phyloP scores from a whole-genome alignment of 1,284 basidiomycete genomes.

The Anthracocystis walkeri region DNA sequence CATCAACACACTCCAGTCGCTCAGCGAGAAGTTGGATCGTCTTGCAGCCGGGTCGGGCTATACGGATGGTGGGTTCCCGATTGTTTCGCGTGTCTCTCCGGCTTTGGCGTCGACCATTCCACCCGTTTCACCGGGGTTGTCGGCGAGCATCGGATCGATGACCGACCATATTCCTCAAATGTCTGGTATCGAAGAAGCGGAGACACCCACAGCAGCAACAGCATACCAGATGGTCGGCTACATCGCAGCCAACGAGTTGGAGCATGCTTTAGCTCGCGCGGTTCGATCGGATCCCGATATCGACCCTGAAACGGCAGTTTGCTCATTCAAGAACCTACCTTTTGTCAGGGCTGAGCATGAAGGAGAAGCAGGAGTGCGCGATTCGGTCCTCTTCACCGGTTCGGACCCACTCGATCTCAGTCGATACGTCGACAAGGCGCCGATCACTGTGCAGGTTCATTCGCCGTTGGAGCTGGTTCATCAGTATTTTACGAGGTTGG shows the following conservation, averaged over 20 bases:
- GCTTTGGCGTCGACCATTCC: not conserved
- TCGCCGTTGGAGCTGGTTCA: constrained; percentile 89
- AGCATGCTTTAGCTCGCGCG: constrained; percentile 76
- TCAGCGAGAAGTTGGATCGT: constrained; percentile 75
- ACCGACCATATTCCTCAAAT: constrained; percentile 45
- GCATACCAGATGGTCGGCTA: constrained; percentile 83
- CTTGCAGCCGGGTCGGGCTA: constrained; percentile 54
- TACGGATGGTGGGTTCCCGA: constrained; percentile 89
- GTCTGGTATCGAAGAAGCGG: constrained; percentile 64
- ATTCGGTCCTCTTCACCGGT: constrained; percentile 41
- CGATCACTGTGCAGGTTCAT: constrained; percentile 82
- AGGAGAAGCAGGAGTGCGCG: constrained; percentile 35
- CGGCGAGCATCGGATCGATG: constrained; percentile 33
- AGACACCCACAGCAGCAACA: not conserved
- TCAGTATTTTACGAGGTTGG: constrained; percentile 72
- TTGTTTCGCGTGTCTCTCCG: constrained; percentile 72
- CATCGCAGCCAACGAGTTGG: constrained; percentile 89
- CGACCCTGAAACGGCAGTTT: constrained; percentile 15
- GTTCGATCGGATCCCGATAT: constrained; percentile 22
- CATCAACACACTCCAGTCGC: constrained; percentile 74
- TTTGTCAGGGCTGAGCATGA: constrained; percentile 36
- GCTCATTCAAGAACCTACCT: constrained; percentile 54
- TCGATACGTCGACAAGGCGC: constrained; percentile 89
- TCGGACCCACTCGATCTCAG: constrained; percentile 78
- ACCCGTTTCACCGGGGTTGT: constrained; percentile 16